These are phyloP conservation scores for Trypanosoma lewisi DNA, from an alignment of 208 protist genomes.

Conservation along the genomic window DNA sequence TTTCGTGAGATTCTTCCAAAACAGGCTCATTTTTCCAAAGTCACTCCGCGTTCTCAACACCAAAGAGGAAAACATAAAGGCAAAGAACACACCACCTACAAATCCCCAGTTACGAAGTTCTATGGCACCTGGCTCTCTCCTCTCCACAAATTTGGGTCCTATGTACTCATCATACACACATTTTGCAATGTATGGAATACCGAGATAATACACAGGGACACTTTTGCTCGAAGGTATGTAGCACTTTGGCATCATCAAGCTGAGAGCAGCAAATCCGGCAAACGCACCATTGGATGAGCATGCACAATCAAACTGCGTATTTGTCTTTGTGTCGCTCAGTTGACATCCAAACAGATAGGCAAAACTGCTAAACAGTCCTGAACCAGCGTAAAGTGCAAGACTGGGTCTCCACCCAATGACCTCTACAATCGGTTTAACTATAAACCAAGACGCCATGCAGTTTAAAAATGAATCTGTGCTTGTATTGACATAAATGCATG, in stretches of 20 bases:
- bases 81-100: constrained; percentile 80
- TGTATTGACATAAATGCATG: constrained; percentile 64
- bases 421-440: constrained; percentile 63
- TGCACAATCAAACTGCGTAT: constrained; percentile 56
- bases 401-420: constrained; percentile 59
- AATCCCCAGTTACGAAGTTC: constrained; percentile 83
- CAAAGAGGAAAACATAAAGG: constrained; percentile 66
- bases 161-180: constrained; percentile 85
- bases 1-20: constrained; percentile 42
- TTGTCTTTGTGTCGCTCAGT: constrained; percentile 43
- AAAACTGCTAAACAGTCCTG: constrained; percentile 80
- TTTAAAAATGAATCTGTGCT: constrained; percentile 61
- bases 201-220: constrained; percentile 43
- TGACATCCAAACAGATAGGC: constrained; percentile 73
- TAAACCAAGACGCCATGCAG: constrained; percentile 41
- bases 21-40: constrained; percentile 34
- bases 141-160: constrained; percentile 55
- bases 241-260: constrained; percentile 60
- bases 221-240: constrained; percentile 61
- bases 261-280: constrained; percentile 67
- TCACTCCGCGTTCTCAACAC: constrained; percentile 60
- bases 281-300: constrained; percentile 78
- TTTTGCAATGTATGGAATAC: constrained; percentile 60
- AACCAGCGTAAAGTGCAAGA: constrained; percentile 56
- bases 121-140: constrained; percentile 39